A percentile compares a stretch with the other conserved stretches of the same genome.
These are phyloP conservation scores for Mycena albidolilacea DNA, from an alignment of 768 basidiomycete genomes.

Conservation along the genomic window DNA sequence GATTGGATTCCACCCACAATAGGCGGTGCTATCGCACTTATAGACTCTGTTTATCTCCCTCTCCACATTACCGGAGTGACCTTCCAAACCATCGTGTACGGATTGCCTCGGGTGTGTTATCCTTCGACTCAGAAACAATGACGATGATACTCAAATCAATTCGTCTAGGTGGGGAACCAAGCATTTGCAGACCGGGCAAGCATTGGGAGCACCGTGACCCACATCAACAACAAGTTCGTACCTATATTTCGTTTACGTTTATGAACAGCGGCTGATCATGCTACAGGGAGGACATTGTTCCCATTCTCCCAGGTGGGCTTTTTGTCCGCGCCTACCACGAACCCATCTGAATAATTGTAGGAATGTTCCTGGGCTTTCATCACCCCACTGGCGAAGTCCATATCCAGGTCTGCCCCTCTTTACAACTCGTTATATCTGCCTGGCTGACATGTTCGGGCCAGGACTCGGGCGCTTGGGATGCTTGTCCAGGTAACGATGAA, in stretches of 20 bases:
- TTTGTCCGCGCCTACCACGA: not conserved
- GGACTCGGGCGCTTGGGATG: slow-evolving; percentile 61
- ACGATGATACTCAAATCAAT: not conserved
- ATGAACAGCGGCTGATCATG: slow-evolving; percentile 1
- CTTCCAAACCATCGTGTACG: slow-evolving; percentile 57
- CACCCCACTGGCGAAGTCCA: slow-evolving; percentile 63
- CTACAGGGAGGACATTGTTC: slow-evolving; percentile 53
- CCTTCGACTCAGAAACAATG: not conserved
- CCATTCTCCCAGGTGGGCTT: slow-evolving; percentile 54
- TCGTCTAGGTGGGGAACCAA: slow-evolving; percentile 64
- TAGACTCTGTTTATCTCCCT: slow-evolving; percentile 69
- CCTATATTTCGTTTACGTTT: not conserved
- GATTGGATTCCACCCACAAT: slow-evolving; percentile 26
- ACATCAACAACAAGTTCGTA: slow-evolving; percentile 67
- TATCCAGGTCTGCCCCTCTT: slow-evolving; percentile 44
- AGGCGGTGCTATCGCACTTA: slow-evolving; percentile 58
- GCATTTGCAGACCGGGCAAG: slow-evolving; percentile 74
- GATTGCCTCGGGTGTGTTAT: slow-evolving; percentile 57
- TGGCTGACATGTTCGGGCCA: not conserved
- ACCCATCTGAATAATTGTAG: slow-evolving; percentile 44
- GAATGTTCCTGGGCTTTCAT: slow-evolving; percentile 58
- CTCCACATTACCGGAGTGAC: slow-evolving; percentile 60
- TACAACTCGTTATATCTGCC: not conserved
- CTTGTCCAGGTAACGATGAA: slow-evolving; percentile 64
- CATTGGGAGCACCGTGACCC: slow-evolving; percentile 59